These are phyloP conservation scores for Diplodia corticola DNA, from an alignment of 2,329 filamentous ascomycete species.

Conservation along the genomic window DNA sequence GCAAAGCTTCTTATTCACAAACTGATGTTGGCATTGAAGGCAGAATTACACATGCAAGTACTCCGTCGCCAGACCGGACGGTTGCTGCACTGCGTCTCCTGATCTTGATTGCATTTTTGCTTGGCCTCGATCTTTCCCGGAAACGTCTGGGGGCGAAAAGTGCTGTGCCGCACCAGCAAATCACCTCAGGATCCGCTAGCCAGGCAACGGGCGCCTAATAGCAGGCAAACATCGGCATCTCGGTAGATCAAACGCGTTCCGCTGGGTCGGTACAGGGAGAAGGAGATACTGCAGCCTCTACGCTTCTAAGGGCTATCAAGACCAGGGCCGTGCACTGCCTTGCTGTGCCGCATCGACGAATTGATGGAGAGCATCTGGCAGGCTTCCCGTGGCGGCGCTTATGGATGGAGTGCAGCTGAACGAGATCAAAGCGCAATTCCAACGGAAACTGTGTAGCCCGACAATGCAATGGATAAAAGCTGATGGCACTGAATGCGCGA, in stretches of 20 bases:
- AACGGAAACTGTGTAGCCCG: background rate
- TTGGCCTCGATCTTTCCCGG: background rate
- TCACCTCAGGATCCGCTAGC: background rate
- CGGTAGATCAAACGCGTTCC: slow-evolving; percentile 2
- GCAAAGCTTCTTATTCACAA: background rate
- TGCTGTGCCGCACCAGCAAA: slow-evolving; percentile 13
- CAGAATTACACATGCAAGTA: background rate
- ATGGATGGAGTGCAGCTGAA: background rate
- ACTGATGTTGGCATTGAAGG: background rate
- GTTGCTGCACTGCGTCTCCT: background rate
- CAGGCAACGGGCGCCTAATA: background rate
- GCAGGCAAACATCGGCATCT: background rate
- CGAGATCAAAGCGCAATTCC: background rate
- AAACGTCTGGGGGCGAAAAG: background rate
- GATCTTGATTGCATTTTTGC: background rate
- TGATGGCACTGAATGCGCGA: background rate
- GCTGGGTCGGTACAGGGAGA: background rate
- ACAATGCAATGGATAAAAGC: background rate
- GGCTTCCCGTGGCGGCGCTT: background rate
- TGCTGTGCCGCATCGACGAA: slow-evolving; percentile 14
- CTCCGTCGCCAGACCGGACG: background rate
- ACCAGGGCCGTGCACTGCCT: background rate
- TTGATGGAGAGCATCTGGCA: background rate
- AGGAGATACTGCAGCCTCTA: background rate
- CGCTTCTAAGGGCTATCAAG: background rate